Conservation (phyloP, 129 eudicot genomes). For the Flaveria bidentis region DNA sequence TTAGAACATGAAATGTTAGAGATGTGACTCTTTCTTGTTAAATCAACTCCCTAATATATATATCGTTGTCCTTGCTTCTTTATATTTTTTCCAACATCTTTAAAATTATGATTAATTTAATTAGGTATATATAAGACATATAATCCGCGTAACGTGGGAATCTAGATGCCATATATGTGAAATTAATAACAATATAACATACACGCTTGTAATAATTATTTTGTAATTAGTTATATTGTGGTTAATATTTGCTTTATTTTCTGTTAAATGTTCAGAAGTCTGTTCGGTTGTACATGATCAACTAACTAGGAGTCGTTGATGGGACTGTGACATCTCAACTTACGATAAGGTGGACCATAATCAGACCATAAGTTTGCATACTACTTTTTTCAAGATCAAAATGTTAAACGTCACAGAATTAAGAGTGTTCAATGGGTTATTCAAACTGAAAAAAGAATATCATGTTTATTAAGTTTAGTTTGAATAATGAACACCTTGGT, state of each 20-base stretch:
- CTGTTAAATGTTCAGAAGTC: not conserved
- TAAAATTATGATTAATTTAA: too few species aligned
- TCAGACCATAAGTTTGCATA: constrained; percentile 10
- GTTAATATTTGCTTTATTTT: not conserved
- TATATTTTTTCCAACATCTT: too few species aligned
- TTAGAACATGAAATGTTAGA: not conserved
- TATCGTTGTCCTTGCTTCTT: too few species aligned
- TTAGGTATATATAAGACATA: too few species aligned
- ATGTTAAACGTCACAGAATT: not conserved
- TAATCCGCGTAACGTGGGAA: not conserved
- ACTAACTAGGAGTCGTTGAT: not conserved
- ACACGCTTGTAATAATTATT: not conserved
- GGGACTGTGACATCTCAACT: constrained; percentile 41
- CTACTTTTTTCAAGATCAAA: not conserved
- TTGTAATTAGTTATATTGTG: not conserved
- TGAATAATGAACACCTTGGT: too few species aligned
- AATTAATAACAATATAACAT: not conserved
- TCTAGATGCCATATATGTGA: not conserved
- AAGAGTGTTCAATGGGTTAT: too few species aligned
- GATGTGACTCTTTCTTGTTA: not conserved
- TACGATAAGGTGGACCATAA: constrained; percentile 40
- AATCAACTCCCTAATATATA: not conserved
- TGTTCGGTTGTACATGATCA: not conserved
- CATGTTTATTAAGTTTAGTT: too few species aligned
- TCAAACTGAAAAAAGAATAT: too few species aligned